Percentiles rank a stretch among this genome's conserved stretches.
These are phyloP conservation scores for Agaricus subrufescens DNA, from an alignment of 768 basidiomycete species.

Conservation along the genomic window DNA sequence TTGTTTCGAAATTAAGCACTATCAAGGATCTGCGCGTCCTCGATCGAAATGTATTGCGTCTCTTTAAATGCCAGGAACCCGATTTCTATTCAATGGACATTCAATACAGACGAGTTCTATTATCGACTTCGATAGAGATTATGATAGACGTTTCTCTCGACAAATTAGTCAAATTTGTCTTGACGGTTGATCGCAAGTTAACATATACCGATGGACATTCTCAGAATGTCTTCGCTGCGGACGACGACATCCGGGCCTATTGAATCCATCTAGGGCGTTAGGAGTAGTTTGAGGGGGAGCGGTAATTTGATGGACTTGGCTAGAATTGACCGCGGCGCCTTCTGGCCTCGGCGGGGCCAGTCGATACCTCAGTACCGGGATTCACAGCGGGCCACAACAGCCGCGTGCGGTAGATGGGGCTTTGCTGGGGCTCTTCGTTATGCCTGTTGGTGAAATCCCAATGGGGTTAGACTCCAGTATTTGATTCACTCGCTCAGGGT, in stretches of 20 bases:
- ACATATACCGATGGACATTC: not conserved
- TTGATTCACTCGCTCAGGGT: too few species aligned
- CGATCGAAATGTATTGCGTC: not conserved
- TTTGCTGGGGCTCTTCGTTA: too few species aligned
- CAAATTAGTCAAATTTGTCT: not conserved
- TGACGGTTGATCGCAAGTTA: not conserved
- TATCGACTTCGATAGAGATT: not conserved
- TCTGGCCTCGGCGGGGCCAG: too few species aligned
- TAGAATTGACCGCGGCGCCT: too few species aligned
- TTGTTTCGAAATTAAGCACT: not conserved
- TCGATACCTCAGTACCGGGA: too few species aligned
- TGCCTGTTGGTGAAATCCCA: too few species aligned
- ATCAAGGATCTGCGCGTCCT: not conserved
- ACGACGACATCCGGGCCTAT: not conserved
- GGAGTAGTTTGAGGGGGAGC: too few species aligned
- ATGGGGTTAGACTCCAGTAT: too few species aligned
- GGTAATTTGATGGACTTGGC: too few species aligned
- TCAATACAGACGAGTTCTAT: not conserved
- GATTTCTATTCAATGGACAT: not conserved
- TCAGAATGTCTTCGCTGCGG: not conserved
- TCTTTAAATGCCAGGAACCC: not conserved
- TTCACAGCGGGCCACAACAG: too few species aligned
- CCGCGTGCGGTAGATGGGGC: too few species aligned
- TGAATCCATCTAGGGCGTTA: not conserved
- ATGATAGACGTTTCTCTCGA: not conserved